Base-by-base conservation (phyloP, 2,329 filamentous ascomycete species). In the Ceratocystis cacaofunesta region DNA sequence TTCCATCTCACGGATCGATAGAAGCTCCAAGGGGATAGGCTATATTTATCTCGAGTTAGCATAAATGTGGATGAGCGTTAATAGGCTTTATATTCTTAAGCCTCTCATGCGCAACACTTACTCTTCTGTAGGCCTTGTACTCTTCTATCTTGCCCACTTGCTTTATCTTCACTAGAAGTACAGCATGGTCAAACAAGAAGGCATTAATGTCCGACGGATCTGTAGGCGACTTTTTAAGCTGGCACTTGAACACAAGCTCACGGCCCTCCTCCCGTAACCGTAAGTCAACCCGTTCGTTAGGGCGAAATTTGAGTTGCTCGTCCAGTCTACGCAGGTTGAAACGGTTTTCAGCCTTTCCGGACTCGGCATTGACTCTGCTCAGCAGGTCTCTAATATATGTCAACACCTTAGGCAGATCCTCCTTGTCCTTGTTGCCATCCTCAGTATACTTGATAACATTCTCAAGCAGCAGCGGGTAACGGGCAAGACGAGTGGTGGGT, bases 1-100 rank as follows among this genome's bases (percentile, higher is more conserved):
- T 64, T 97, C 92, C 92, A 99, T 97, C 73, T 97, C 92, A 64
- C 88, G 87, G 70, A 99, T 97, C 28, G 94, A 86, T 17, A 99
- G 81, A 5, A 99, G 80, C 74, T 99, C 94, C 41, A 99, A 78
- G 15, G 94, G 94, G 70, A 99, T 99, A 0, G 94, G 94, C 78
- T 92, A 67, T 44, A 1, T 28, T 25, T 62, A 15, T 43, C 25
- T 43, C 50, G 8, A 48, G 67, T 69, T 64, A 69, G 66, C 61
- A 61, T 48, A 19, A 8, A 41, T 17, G 36, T 12, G 30, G 3
- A 61, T 36, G n/a, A 36, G 25, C 1, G 22, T 44, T 19, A 10
- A 28, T 12, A 17, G 12, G n/a, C 61, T 50, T 8, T 58, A 12
- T 50, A 5, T 25, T 50, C 12, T 19, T 12, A 10, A 17, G 15